Conservation (phyloP, 495 filamentous ascomycete species). For the Penicillium psychrofluorescens region DNA sequence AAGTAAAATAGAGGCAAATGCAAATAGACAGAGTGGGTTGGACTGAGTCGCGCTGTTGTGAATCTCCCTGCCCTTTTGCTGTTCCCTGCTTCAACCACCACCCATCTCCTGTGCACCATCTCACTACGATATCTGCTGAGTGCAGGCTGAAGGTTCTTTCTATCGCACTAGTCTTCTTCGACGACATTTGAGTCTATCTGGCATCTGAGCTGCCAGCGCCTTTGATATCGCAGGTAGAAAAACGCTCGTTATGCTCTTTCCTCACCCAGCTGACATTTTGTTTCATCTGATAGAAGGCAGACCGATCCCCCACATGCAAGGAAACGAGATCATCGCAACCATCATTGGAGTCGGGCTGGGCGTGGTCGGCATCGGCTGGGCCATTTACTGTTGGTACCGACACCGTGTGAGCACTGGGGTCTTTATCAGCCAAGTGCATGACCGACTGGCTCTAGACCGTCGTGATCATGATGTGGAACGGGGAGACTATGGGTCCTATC, state of each 20-base stretch:
- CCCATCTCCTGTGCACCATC: not conserved
- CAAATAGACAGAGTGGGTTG: not conserved
- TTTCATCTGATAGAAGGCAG: no score
- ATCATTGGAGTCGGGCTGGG: not conserved
- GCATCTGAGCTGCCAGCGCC: no score
- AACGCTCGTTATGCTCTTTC: no score
- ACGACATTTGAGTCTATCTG: no score
- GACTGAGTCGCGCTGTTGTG: no score
- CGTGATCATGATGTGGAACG: not conserved
- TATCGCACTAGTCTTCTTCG: no score
- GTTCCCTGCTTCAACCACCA: not conserved
- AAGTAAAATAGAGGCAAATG: not conserved
- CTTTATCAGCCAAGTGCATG: not conserved
- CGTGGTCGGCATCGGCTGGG: not conserved
- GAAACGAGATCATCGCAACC: slow-evolving; percentile 5
- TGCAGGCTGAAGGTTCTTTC: no score
- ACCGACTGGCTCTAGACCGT: not conserved
- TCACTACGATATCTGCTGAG: no score
- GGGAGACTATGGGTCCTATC: no score
- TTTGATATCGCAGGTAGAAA: no score
- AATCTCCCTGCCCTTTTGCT: not conserved
- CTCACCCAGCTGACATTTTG: no score
- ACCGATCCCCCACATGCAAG: not conserved
- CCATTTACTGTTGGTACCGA: slow-evolving; percentile 2
- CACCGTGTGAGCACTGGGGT: not conserved